Percentiles rank a stretch among this genome's conserved stretches.
phyloP scores from a whole-genome alignment of 192 early-diverging fungal genomes.

The Dimargaris cristalligena region DNA sequence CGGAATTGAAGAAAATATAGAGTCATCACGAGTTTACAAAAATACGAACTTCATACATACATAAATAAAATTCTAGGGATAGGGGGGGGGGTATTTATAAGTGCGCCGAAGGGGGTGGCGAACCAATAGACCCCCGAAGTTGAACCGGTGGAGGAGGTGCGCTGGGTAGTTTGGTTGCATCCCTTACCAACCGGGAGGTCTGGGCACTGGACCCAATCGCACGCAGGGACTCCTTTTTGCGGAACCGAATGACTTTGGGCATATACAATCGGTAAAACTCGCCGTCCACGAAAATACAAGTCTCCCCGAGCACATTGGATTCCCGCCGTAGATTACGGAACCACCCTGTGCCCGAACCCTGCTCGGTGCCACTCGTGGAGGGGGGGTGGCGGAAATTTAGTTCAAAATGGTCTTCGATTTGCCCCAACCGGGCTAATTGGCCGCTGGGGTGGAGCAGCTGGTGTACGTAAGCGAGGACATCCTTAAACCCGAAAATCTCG shows the following conservation, averaged over 20 bases:
- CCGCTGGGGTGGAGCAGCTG: slow-evolving; percentile 41
- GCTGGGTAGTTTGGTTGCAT: no score
- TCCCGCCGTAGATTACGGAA: slow-evolving; percentile 9
- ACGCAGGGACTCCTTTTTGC: slow-evolving; percentile 44
- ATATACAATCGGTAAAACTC: slow-evolving; percentile 52
- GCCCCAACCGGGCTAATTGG: slow-evolving; percentile 44
- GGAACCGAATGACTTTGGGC: slow-evolving; percentile 38
- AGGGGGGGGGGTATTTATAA: no score
- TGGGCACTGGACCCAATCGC: slow-evolving; percentile 36
- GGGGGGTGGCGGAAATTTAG: slow-evolving; percentile 34
- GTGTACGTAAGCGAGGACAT: slow-evolving; percentile 37
- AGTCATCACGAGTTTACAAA: no score
- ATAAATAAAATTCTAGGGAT: no score
- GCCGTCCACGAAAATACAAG: slow-evolving; percentile 60
- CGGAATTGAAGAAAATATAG: no score
- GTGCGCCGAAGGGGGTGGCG: no score
- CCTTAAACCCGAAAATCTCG: slow-evolving; percentile 45
- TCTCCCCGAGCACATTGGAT: slow-evolving; percentile 22
- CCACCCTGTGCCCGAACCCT: slow-evolving; percentile 14
- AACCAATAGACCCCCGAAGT: no score
- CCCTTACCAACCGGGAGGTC: slow-evolving; percentile 33
- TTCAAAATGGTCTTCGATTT: slow-evolving; percentile 20
- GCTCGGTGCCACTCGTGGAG: slow-evolving; percentile 20
- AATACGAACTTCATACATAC: no score
- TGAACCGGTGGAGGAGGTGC: no score